These are phyloP conservation scores for Crithidia fasciculata DNA, from an alignment of 208 protist genomes.

Conservation along the genomic window DNA sequence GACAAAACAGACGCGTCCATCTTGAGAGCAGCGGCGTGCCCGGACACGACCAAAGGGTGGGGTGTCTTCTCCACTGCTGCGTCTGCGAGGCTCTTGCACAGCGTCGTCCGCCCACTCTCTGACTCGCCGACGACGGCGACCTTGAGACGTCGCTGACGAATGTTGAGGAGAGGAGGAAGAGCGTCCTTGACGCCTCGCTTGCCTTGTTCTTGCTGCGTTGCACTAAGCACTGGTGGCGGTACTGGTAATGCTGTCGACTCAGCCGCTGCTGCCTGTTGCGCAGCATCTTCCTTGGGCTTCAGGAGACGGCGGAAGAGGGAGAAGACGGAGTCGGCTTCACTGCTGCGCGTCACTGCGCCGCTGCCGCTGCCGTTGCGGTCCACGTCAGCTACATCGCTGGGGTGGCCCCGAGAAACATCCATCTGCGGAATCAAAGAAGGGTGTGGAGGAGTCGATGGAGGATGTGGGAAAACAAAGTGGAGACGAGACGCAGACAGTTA, in stretches of 20 bases:
- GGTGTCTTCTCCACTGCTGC: background rate
- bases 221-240: background rate
- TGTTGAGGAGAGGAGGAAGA: background rate
- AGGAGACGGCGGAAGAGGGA: background rate
- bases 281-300: no score
- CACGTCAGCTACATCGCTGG: no score
- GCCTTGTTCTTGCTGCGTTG: no score
- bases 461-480: no score
- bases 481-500: no score
- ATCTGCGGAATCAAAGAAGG: no score
- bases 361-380: no score
- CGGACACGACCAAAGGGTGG: conserved; percentile 16
- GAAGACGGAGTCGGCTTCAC: background rate
- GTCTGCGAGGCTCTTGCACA: conserved; percentile 2
- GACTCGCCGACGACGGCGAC: conserved; percentile 24
- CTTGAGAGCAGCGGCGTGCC: conserved; percentile 8
- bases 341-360: no score
- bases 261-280: no score
- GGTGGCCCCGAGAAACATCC: no score
- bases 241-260: no score
- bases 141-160: conserved; percentile 10
- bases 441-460: no score
- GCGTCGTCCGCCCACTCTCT: conserved; percentile 25
- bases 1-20: conserved; percentile 12
- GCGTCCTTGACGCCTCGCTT: background rate